Conservation (phyloP, 768 basidiomycete genomes). For the Mycena crocata region DNA sequence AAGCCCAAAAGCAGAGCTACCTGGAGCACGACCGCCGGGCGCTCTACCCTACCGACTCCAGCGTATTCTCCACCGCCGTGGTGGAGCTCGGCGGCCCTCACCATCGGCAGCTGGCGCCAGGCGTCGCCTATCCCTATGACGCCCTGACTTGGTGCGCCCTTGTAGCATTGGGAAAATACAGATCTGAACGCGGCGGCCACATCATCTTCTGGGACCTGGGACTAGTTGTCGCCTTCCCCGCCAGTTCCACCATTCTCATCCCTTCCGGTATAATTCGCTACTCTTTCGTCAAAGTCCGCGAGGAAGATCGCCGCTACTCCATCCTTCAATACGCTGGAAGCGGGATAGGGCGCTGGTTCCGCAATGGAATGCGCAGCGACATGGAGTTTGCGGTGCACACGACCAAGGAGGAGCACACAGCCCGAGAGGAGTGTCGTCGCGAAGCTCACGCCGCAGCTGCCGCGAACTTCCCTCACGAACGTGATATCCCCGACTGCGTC, state of each 20-base stretch:
- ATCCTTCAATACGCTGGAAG: not conserved
- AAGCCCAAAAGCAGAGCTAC: not conserved
- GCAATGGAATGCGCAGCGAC: too few species aligned
- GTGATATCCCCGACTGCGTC: too few species aligned
- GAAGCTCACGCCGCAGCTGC: too few species aligned
- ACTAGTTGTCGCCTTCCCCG: not conserved
- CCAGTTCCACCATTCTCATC: not conserved
- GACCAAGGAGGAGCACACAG: too few species aligned
- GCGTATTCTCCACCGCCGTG: constrained; percentile 8
- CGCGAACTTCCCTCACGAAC: too few species aligned
- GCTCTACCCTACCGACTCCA: not conserved
- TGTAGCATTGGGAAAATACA: not conserved
- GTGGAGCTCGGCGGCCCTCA: constrained; percentile 8
- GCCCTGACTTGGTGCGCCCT: not conserved
- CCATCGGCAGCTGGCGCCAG: not conserved
- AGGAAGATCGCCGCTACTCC: not conserved
- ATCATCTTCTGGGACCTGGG: constrained; percentile 10
- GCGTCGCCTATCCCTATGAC: not conserved
- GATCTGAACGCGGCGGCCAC: not conserved
- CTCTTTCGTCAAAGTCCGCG: constrained; percentile 2
- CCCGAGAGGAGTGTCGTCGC: too few species aligned
- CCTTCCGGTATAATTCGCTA: constrained; percentile 2
- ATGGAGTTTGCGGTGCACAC: too few species aligned
- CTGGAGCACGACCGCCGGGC: not conserved
- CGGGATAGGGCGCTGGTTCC: not conserved